Base-by-base conservation (phyloP, 73 alveolate species). In the Paraurostyla sp. region DNA sequence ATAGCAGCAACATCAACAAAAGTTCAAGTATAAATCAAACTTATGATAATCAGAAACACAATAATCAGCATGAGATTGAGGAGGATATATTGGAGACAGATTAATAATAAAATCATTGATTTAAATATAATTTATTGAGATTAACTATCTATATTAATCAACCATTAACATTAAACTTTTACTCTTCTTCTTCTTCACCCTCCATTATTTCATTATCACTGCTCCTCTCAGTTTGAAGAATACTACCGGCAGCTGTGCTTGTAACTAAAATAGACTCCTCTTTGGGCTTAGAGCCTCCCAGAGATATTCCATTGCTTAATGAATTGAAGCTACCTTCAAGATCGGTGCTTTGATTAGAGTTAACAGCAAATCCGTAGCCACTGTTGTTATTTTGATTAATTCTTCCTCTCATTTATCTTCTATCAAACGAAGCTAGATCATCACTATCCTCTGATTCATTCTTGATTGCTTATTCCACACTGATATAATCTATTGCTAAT, bases 391-490 rank as follows among this genome's bases (percentile, higher is more conserved):
- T 25, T 52, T 52, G 69, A 13, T 25, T 18, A 6, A 52, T 35
- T 52, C 69, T 52, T 13, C 69, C 69, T 52, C 69, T 52, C 23
- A 13, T 6, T 52, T 9, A 4, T 52, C 69, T 52, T 52, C 69
- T 52, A 52, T 52, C 69, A 52, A 52, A 52, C 23, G 69, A 52
- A 4, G 69, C 69, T 52, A 52, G 23, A 52, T 52, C 69, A n/a
- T 52, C 69, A 9, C 38, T 52, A 20, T 52, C 23, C 30, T 52
- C 11, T 9, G 69, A 25, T 18, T 18, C 69, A 52, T 52, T 52
- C 4, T 18, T 52, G 38, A 9, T 35, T 52, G 36, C 69, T 52
- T 52, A 52, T 52, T 6, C 30, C 11, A 52, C 69, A 52, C 36
- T 52, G 13, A 52, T 52, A 20, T 9, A 52, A 52, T 52, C 69